Percentiles rank a stretch among this genome's conserved stretches.
These are phyloP conservation scores for Asclepias syriaca DNA, from an alignment of 257 asterid species.

Conservation along the genomic window DNA sequence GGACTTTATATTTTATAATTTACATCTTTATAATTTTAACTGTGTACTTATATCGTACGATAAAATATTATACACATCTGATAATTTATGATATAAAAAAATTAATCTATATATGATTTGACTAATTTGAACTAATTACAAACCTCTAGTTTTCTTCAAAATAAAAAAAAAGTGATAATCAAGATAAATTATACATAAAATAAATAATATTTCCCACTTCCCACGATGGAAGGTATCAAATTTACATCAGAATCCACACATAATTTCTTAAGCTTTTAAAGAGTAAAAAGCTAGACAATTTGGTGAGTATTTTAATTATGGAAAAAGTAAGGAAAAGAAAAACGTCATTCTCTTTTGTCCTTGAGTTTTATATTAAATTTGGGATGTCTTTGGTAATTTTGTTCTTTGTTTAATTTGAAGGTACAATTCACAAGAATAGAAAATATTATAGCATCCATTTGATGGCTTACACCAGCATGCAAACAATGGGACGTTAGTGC, in stretches of 20 bases:
- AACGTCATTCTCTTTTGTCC: constrained; percentile 24
- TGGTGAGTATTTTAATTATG: constrained; percentile 12
- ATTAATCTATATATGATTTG: no score
- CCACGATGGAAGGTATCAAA: not conserved
- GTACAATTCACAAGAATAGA: constrained; percentile 8
- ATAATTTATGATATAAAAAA: no score
- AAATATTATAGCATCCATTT: constrained; percentile 41
- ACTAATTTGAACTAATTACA: no score
- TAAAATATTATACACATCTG: no score
- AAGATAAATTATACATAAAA: no score
- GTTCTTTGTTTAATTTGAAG: constrained; percentile 3
- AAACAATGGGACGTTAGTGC: constrained; percentile 30
- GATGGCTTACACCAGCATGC: constrained; percentile 27
- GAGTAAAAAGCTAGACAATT: constrained; percentile 12
- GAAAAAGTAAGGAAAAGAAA: not conserved
- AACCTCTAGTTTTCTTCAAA: no score
- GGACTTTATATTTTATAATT: no score
- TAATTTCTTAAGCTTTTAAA: constrained; percentile 8
- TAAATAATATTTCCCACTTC: not conserved
- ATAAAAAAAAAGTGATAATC: no score
- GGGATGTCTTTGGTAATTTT: constrained; percentile 21
- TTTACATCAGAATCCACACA: constrained; percentile 44
- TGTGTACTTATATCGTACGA: no score
- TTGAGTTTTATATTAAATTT: constrained; percentile 18
- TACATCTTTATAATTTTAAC: no score